Evolutionary conservation across 2,329 filamentous ascomycete genomes (phyloP).

Genomic region (Pseudogymnoascus sp.): DNA sequence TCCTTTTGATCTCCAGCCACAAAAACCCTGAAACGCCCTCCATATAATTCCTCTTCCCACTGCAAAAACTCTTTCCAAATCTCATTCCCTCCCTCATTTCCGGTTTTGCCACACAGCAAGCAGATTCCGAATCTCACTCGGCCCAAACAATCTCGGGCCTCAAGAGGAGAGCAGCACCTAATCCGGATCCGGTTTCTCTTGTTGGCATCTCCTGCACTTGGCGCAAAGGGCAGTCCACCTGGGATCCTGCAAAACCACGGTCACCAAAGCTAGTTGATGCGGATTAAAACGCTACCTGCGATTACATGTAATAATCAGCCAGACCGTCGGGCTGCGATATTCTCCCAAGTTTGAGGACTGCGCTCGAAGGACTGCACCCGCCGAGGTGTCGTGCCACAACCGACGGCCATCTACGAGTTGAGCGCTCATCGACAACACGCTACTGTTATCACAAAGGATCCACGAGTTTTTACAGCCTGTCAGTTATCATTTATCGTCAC

Average conservation of each 20-base stretch:
- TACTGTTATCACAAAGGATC: not conserved
- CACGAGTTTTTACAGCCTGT: not conserved
- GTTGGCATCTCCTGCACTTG: not conserved
- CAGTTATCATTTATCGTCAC: not conserved
- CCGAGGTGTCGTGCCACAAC: not conserved
- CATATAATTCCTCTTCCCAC: not conserved
- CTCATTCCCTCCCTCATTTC: too few species aligned
- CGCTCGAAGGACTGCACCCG: conserved; percentile 1
- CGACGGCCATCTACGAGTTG: not conserved
- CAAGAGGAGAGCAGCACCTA: not conserved
- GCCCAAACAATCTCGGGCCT: conserved; percentile 3
- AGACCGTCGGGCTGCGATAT: not conserved
- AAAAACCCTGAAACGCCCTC: conserved; percentile 4
- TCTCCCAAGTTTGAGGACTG: conserved; percentile 1
- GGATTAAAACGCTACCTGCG: not conserved
- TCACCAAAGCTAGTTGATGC: not conserved
- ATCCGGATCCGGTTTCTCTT: not conserved
- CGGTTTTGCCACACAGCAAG: not conserved
- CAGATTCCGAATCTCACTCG: not conserved
- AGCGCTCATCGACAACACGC: not conserved
- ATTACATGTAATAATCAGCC: not conserved
- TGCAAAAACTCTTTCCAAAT: not conserved
- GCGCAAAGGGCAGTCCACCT: not conserved
- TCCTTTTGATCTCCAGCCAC: conserved; percentile 4
- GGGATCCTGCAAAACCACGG: not conserved